Evolutionary conservation across 495 filamentous ascomycete genomes (phyloP), one percentile per base, ranked within the genome.

Genomic region (Penicillium turbatum): DNA sequence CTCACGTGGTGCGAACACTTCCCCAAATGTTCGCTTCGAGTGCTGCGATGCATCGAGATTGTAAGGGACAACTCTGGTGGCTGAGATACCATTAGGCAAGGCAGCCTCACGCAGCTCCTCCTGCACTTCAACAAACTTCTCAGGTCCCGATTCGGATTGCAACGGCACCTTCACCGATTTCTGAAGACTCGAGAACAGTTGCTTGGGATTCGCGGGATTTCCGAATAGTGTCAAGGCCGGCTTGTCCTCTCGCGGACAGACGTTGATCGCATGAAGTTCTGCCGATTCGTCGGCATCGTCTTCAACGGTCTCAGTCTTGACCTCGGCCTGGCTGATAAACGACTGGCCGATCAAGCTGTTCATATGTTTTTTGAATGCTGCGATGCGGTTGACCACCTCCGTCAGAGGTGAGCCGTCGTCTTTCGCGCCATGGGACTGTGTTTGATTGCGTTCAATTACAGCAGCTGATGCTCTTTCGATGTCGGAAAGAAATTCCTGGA

Each of bases 101-200:
- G 72, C 76, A 12, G 68, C 76, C 50, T 90, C 88, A 39, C 74
- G 77, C 21, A 95, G 68, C 13, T 72, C 61, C 24, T 71, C 63
- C 39, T 74, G 67, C 24, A 75, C 71, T 37, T 75, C 72, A n/a
- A 75, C 70, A 15, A 73, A 72, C 45, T 79, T 76, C 51, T 76
- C 65, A 26, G 68, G 51, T 13, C 67, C 60, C 17, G 66, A 56
- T n/a, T 78, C 74, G 12, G 72, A 71, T 19, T 61, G 62, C 17
- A 70, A 48, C 11, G 62, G 59, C 36, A 72, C 63, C 40, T 67
- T 69, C 47, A 66, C 56, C 3, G 79, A 72, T 54, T 80, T 80
- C 56, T 86, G 86, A 24, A 91, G 70, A 68, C 90, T 95, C 12
- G 90, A 90, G 67, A 90, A 96, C 13, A 96, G 75, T 48, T 92